Percentiles rank a stretch among this genome's conserved stretches.
Conservation (phyloP, 805 yeast species). For the Candida gorgasii region DNA sequence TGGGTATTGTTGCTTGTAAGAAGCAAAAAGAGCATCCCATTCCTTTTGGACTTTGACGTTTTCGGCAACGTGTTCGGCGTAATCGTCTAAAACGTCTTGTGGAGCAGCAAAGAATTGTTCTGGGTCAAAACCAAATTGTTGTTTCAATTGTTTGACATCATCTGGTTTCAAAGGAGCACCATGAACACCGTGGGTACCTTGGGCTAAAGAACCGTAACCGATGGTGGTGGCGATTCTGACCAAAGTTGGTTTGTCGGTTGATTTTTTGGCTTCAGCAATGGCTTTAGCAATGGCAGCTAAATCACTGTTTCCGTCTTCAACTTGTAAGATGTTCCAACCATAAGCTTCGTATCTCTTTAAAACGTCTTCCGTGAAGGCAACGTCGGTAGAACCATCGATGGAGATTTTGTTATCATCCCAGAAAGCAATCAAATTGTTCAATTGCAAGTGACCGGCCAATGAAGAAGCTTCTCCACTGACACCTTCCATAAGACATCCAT, state of each 20-base stretch:
- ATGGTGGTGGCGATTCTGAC: conserved; percentile 88
- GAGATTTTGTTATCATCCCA: conserved; percentile 97
- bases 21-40: conserved; percentile 68
- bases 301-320: conserved; percentile 81
- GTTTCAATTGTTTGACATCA: conserved; percentile 85
- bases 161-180: conserved; percentile 95
- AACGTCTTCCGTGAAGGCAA: conserved; percentile 94
- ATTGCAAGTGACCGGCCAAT: conserved; percentile 92
- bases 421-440: conserved; percentile 89
- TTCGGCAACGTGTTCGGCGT: conserved; percentile 54
- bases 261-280: conserved; percentile 75
- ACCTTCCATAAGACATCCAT: conserved; percentile 99
- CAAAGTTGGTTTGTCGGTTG: conserved; percentile 80
- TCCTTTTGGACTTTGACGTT: conserved; percentile 70
- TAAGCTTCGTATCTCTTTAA: conserved; percentile 80
- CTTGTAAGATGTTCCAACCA: conserved; percentile 87
- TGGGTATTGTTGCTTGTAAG: conserved; percentile 71
- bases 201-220: conserved; percentile 85
- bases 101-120: conserved; percentile 77
- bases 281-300: conserved; percentile 70
- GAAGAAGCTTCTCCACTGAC: conserved; percentile 92
- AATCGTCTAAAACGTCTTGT: conserved; percentile 75
- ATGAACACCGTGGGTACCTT: conserved; percentile 91
- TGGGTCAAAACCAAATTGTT: conserved; percentile 85
- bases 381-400: conserved; percentile 89